phyloP scores from a whole-genome alignment of 805 yeast genomes.

The Torulaspora franciscae region DNA sequence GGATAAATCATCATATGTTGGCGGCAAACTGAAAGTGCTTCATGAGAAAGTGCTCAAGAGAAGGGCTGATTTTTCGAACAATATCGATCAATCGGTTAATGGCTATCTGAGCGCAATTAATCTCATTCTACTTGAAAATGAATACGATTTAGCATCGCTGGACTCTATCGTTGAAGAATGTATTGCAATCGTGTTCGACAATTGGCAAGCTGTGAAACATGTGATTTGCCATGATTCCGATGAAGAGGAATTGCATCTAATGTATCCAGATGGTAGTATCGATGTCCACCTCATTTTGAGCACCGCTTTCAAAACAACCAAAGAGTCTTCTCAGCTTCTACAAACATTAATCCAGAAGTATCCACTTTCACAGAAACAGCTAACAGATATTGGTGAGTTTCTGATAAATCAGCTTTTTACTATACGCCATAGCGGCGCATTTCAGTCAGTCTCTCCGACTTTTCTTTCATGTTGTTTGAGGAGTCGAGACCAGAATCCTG shows the following conservation, averaged over 20 bases:
- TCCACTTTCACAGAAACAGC: conserved; percentile 25
- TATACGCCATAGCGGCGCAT: conserved; percentile 87
- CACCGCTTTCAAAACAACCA: conserved; percentile 78
- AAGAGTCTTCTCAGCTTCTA: conserved; percentile 62
- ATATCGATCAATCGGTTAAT: conserved; percentile 54
- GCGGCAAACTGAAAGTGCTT: conserved; percentile 35
- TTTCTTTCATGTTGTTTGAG: conserved; percentile 60
- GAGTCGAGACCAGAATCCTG: conserved; percentile 41
- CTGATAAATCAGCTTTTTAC: conserved; percentile 62
- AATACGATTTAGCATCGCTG: conserved; percentile 5
- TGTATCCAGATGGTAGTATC: conserved; percentile 37
- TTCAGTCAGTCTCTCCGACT: conserved; percentile 81
- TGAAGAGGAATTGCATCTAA: conserved; percentile 56
- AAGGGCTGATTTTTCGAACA: conserved; percentile 35
- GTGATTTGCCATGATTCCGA: conserved; percentile 66
- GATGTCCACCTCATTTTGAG: conserved; percentile 50
- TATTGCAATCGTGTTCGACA: conserved; percentile 13
- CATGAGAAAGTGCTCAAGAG: conserved; percentile 36
- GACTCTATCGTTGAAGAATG: conserved; percentile 5
- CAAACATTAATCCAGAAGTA: conserved; percentile 40
- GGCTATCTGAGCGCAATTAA: conserved; percentile 64
- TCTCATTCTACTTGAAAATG: conserved; percentile 38
- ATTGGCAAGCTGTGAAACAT: conserved; percentile 38
- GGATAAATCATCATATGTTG: conserved; percentile 31
- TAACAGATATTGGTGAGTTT: conserved; percentile 44